Evolutionary conservation across 805 yeast genomes (phyloP), one percentile per base, ranked within the genome.

Genomic region (Pichia manshurica): DNA sequence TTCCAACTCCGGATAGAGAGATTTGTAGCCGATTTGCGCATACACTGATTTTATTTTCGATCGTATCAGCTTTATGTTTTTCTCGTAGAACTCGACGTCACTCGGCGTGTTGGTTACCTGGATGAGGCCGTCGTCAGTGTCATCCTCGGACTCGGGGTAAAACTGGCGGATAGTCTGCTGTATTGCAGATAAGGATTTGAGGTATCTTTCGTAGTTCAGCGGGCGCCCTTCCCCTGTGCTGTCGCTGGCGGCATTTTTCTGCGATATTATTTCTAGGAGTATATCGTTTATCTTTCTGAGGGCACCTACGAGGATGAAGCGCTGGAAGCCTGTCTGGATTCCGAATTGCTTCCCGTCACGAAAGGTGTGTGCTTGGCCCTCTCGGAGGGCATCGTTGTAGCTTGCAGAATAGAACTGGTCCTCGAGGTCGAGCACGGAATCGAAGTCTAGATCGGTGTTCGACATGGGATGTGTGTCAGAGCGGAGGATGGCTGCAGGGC

Each of bases 301-400:
- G 47, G 85, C 81, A 0, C 97, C 97, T 1, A 89, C 60, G 0
- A 86, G 60, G 2, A 87, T 54, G 56, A 77, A 82, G 49, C 86
- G 66, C 62, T 84, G 93, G 56, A 79, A 84, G 0, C 87, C 88
- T 0, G 85, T 81, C 59, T 84, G 93, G 38, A 81, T 72, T 0
- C 98, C 98, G 54, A 80, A 82, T 58, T 87, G 88, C 58, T 82
- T 84, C 1, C 96, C 97, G 60, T 89, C 96, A 2, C 71, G 53
- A 44, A 66, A 71, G 42, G 88, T 89, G 38, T 79, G 75, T 42
- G 61, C 63, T 1, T 79, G 67, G 0, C 88, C 84, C 44, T 77
- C 83, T 4, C 67, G 64, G 35, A 74, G 74, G 1, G 96, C 98
- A 52, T 87, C 93, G 42, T 66, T 56, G 59, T 65, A 84, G 1